Evolutionary conservation across 176 grass and related monocot genomes (phyloP).

Genomic region (Pontederia crassipes): DNA sequence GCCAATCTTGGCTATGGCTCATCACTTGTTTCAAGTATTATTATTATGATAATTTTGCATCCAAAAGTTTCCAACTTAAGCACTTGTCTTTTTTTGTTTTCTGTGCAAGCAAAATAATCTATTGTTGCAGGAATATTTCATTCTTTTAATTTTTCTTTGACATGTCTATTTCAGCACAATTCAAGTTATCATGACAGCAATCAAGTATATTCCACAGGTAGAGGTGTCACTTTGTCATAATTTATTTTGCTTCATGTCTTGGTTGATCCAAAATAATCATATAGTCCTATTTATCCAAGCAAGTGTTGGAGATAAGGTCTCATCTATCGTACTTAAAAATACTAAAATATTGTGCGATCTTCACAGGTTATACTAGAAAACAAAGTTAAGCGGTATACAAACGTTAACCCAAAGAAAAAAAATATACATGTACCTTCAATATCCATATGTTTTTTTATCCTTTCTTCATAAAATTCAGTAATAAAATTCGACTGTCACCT

Average conservation of each 20-base stretch:
- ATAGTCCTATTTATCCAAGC: neutral
- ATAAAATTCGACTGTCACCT: too few species aligned
- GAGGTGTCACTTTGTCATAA: neutral
- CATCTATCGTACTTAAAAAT: too few species aligned
- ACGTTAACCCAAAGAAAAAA: too few species aligned
- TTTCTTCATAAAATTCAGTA: too few species aligned
- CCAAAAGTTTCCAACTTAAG: neutral
- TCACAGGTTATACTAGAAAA: too few species aligned
- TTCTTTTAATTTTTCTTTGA: slow-evolving; percentile 1
- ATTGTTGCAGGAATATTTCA: neutral
- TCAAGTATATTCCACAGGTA: slow-evolving; percentile 99
- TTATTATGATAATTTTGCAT: neutral
- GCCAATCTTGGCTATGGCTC: slow-evolving; percentile 86
- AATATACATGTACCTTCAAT: too few species aligned
- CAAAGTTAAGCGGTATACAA: too few species aligned
- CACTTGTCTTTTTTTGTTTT: neutral
- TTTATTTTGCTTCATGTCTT: neutral
- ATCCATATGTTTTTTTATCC: too few species aligned
- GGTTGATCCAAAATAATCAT: slow-evolving; percentile 2
- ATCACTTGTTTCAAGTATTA: slow-evolving; percentile 86
- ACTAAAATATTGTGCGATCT: too few species aligned
- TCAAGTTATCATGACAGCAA: slow-evolving; percentile 86
- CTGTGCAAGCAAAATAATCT: neutral
- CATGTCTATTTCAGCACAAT: slow-evolving; percentile 59
- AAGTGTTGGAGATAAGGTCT: neutral